Conservation (phyloP, 345 rosid genomes). For the Brassica napus region Da-Ae NC_063435.1:1881501-1882000, state of each 20-base stretch:
- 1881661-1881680: background rate
- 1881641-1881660: background rate
- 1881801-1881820: constrained; percentile 26
- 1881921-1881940: background rate
- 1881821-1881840: constrained; percentile 16
- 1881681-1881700: background rate
- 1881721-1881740: constrained; percentile 19
- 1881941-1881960: background rate
- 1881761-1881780: background rate
- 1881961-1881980: constrained; percentile 72
- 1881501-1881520: background rate
- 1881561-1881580: background rate
- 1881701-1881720: background rate
- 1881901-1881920: background rate
- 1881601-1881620: background rate
- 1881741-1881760: background rate
- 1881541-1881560: background rate
- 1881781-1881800: background rate
- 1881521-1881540: background rate
- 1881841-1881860: constrained; percentile 30
- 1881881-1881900: constrained; percentile 16
- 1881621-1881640: background rate
- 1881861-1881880: background rate
- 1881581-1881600: background rate
- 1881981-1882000: too few relatives aligned